A percentile compares a stretch with the other conserved stretches of the same genome.
phyloP scores from a whole-genome alignment of 305 asterid species.

The Caryopteris hybrid region DNA sequence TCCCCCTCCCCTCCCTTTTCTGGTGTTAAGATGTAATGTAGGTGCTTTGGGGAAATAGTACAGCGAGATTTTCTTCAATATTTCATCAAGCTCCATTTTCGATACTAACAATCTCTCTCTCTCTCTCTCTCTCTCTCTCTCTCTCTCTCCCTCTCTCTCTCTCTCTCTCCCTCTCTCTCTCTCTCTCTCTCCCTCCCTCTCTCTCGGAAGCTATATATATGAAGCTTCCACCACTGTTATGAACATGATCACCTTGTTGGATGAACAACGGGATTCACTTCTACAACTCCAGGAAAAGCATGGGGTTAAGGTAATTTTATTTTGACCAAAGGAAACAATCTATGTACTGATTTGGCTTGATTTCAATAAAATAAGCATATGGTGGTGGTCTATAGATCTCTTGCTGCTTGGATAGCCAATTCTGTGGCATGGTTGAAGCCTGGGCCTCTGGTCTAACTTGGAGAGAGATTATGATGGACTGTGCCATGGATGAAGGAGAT shows the following conservation, averaged over 20 bases:
- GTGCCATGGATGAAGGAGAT: constrained; percentile 99
- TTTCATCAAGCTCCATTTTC: background rate
- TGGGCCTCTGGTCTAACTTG: constrained; percentile 99
- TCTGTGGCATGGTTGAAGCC: constrained; percentile 96
- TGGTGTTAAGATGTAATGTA: background rate
- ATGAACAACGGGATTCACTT: constrained; percentile 71
- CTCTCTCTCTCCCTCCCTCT: background rate
- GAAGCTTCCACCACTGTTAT: constrained; percentile 84
- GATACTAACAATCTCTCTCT: background rate
- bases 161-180: background rate
- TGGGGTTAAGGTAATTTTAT: constrained; percentile 65
- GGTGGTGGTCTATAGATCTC: constrained; percentile 48
- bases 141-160: no score
- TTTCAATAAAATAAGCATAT: background rate
- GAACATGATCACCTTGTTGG: constrained; percentile 56
- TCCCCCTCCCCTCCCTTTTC: background rate
- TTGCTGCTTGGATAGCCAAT: constrained; percentile 94
- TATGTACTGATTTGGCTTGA: background rate
- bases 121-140: background rate
- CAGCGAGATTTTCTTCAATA: background rate
- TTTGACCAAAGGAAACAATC: background rate
- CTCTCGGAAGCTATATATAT: constrained; percentile 62
- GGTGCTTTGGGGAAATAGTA: background rate
- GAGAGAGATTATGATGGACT: constrained; percentile 98
- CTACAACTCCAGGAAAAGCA: constrained; percentile 88